Evolutionary conservation across 106 monocot species (phyloP).

Genomic region (Amphibolis antarctica): DNA sequence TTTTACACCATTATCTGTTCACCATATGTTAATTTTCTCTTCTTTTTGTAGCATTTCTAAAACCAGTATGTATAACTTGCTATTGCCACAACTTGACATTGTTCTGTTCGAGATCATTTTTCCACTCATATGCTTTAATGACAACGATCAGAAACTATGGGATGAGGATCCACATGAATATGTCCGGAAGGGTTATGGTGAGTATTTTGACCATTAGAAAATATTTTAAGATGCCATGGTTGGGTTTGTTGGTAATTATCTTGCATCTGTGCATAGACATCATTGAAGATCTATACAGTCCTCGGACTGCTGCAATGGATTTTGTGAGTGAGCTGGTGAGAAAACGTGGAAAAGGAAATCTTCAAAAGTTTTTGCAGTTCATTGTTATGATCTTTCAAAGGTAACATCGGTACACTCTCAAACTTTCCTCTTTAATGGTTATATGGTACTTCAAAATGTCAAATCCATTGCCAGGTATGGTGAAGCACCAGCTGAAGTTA

Average conservation of each 20-base stretch:
- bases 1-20: too few species aligned
- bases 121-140: slow-evolving; percentile 94
- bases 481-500: slow-evolving; percentile 52
- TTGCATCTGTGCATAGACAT: slow-evolving; percentile 52
- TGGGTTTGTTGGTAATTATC: neutral
- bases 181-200: slow-evolving; percentile 98
- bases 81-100: slow-evolving; percentile 71
- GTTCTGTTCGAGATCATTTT: slow-evolving; percentile 96
- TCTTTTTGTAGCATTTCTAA: slow-evolving; percentile 67
- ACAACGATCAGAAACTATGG: slow-evolving; percentile 88
- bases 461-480: slow-evolving; percentile 46
- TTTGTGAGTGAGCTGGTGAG: slow-evolving; percentile 94
- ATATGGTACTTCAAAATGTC: slow-evolving; percentile 5
- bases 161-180: slow-evolving; percentile 99
- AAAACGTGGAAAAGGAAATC: slow-evolving; percentile 83
- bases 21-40: neutral
- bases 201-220: slow-evolving; percentile 6
- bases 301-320: slow-evolving; percentile 97
- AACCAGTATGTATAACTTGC: slow-evolving; percentile 67
- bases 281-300: slow-evolving; percentile 97
- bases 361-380: slow-evolving; percentile 81
- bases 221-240: neutral
- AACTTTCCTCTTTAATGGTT: neutral
- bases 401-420: slow-evolving; percentile 15
- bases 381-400: slow-evolving; percentile 78